Evolutionary conservation across 108 stramenopile species (phyloP).

Genomic region (Pseudonitzschia multiseries): DNA sequence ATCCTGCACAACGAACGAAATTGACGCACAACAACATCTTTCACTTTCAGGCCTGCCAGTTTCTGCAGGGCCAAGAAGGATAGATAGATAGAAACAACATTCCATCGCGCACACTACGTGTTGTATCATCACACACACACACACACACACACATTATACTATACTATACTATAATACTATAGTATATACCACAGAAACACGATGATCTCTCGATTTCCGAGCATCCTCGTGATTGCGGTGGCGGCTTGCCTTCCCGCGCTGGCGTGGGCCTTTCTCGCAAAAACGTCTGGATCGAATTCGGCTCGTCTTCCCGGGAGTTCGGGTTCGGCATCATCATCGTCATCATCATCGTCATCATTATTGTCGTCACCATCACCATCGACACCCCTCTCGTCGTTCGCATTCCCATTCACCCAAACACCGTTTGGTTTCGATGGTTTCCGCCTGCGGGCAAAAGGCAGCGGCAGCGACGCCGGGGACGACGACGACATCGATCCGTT

Average conservation of each 20-base stretch:
- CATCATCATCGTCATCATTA: background rate
- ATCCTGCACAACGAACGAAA: background rate
- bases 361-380: background rate
- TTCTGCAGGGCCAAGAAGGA: background rate
- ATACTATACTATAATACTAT: background rate
- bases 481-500: slow-evolving; percentile 8
- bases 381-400: background rate
- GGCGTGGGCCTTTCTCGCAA: slow-evolving; percentile 10
- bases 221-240: background rate
- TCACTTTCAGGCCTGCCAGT: background rate
- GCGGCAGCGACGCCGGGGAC: slow-evolving; percentile 13
- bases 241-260: background rate
- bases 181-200: background rate
- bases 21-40: background rate
- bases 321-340: background rate
- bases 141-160: too few relatives aligned
- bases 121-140: too few relatives aligned
- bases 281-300: background rate
- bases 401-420: background rate
- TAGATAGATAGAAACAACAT: background rate
- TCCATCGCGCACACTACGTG: too few relatives aligned
- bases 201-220: slow-evolving; percentile 4
- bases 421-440: background rate
- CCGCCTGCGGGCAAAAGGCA: slow-evolving; percentile 1
- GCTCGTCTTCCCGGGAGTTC: too few relatives aligned